Base-by-base conservation (phyloP, 2,329 filamentous ascomycete genomes). In the Hyphodiscus sp. region DNA sequence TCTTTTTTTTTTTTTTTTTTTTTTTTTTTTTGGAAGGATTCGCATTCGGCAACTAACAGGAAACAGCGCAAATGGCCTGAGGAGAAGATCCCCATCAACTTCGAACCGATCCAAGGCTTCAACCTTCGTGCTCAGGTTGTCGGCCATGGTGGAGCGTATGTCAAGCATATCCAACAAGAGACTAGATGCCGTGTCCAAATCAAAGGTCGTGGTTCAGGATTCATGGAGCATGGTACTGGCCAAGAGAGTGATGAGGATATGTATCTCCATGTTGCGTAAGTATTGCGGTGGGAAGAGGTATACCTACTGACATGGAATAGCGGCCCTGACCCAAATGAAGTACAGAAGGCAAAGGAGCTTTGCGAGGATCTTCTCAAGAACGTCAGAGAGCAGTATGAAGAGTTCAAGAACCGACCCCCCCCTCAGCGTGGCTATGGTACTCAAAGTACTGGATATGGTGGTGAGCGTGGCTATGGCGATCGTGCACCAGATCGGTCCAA, bases 161-260 rank as follows among this genome's bases (percentile, higher is more conserved):
- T 99, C 57, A 99, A 99, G 73, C 92, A 96, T 68, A 97, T 99
- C 61, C 94, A 97, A 72, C 85, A 91, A 68, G 91, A 96, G 71
- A 97, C 94, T 15, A 82, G 89, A 58, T 97, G 94, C 70, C 89
- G 92, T 63, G 94, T 99, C 23, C 94, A 99, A 70, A 99, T 99
- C 74, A 99, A 99, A 70, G 94, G 94, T 18, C 89, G 89, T 59
- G 91, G 91, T 41, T 97, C 91, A 50, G 94, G 94, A 15, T 99
- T 95, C 68, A 85, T 95, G 66, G 94, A 99, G 69, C 83, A 86
- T 46, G 83, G 86, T 30, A 95, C 91, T n/a, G 88, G 89, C 59
- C 81, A 77, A 43, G 94, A 99, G 72, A 95, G 90, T 61, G 92
- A 99, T 47, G 92, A 97, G 68, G 83, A 90, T 2, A 97, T 99